Evolutionary conservation across 148 eudicot genomes (phyloP), one percentile per base, ranked within the genome.

Genomic region (Diospyros kaki): DNA sequence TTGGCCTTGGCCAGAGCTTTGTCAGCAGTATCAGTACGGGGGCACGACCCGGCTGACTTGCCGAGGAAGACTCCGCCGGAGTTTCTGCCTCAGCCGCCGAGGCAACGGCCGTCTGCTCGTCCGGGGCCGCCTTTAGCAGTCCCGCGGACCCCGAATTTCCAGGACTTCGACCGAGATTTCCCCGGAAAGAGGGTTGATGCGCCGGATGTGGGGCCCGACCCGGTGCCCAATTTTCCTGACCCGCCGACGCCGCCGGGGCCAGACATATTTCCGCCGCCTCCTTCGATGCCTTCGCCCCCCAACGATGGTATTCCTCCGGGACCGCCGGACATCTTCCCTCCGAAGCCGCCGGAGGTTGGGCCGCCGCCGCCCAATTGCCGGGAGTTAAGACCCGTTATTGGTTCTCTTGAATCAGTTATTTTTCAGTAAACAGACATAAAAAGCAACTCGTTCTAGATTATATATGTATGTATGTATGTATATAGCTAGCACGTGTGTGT

Each of bases 101-200:
- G 8, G 52, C 52, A 48, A 48, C 52, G 8, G 52, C 52, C 52
- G 4, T 48, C 52, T 48, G 8, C 6, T 8, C 52, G 52, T 48
- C 8, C 28, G 8, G 52, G 0, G 1, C 52, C 52, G 52, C 13
- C 76, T 8, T 52, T 63, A 13, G 77, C 76, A 18, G 28, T 68
- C 50, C 77, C 75, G 5, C 69, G n/a, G 7, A 73, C 64, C 4
- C 77, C 77, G 56, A 77, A 81, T 10, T 72, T 69, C 9, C 84
- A 75, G 2, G 81, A 74, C 4, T 77, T 64, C 40, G 78, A 70
- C 39, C 78, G 78, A 5, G 28, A 55, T 50, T 44, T 73, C 78
- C 0, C 81, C 75, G 11, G 84, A 77, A 71, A 74, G 74, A 17
- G 76, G 5, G 59, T 64, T 11, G 80, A 70, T 71, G 75, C 78